phyloP scores from a whole-genome alignment of 768 basidiomycete genomes.

The Lepiota brunneoincarnata region DNA sequence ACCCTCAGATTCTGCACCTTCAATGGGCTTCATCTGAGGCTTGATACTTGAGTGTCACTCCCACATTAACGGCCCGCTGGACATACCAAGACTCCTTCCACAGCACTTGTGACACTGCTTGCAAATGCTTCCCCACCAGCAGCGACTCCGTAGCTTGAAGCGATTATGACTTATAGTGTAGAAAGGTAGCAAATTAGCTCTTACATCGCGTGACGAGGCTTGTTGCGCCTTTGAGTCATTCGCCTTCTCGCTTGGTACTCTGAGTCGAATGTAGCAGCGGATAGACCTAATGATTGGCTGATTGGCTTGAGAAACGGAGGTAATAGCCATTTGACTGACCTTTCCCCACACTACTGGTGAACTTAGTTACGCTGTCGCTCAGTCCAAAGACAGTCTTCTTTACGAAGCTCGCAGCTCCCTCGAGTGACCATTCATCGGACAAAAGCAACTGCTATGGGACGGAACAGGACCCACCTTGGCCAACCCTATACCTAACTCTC shows the following conservation, averaged over 20 bases:
- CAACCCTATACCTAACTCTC: slow-evolving; percentile 90
- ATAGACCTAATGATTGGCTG: slow-evolving; percentile 57
- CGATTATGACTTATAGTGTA: background rate
- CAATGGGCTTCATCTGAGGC: slow-evolving; percentile 87
- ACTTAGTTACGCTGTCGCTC: slow-evolving; percentile 95
- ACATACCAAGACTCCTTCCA: slow-evolving; percentile 88
- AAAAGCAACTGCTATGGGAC: background rate
- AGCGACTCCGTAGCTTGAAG: slow-evolving; percentile 83
- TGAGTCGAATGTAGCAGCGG: slow-evolving; percentile 94
- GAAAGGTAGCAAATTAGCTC: slow-evolving; percentile 18
- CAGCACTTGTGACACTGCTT: slow-evolving; percentile 89
- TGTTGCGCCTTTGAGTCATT: slow-evolving; percentile 88
- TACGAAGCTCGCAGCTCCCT: slow-evolving; percentile 97
- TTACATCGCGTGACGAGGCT: slow-evolving; percentile 93
- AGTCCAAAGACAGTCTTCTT: slow-evolving; percentile 99
- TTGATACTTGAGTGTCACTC: background rate
- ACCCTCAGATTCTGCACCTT: slow-evolving; percentile 93
- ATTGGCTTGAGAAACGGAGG: background rate
- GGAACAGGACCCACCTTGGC: slow-evolving; percentile 62
- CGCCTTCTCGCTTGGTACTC: slow-evolving; percentile 91
- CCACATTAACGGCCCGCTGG: background rate
- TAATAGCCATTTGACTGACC: slow-evolving; percentile 38
- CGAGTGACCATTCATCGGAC: background rate
- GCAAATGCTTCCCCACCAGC: slow-evolving; percentile 94
- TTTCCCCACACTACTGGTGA: slow-evolving; percentile 97